Base-by-base conservation (phyloP, 164 flowering plant genomes). In the Liriodendron chinense region DNA sequence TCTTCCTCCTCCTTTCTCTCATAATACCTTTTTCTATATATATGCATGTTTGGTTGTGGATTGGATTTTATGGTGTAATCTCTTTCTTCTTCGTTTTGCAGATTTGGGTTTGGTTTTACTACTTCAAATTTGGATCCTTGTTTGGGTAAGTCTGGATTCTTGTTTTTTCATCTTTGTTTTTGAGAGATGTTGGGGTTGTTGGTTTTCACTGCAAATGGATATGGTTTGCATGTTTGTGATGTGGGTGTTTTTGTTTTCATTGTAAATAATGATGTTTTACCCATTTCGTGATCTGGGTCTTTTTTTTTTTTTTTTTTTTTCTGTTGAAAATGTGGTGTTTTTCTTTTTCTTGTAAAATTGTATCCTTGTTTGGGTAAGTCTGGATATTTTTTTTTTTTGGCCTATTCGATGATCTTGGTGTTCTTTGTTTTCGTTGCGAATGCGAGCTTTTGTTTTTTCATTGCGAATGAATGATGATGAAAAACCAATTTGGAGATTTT, bases 31-130 rank as follows among this genome's bases (percentile, higher is more conserved):
- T 48, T 73, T 69, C 57, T 73, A 56, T 72, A 72, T 76, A 78
- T 71, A 71, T 79, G n/a, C 67, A 24, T 48, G 68, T 24, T 50
- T 34, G 71, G 48, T 47, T 26, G 14, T 47, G 61, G 28, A 26
- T 21, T 57, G 47, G 69, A 56, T 23, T 71, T 1, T 63, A 16
- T 14, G 47, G 47, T 28, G 53, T 73, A 23, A 66, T 23, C 69
- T 66, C 47, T 10, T 28, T 3, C 43, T 13, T 76, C 67, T 75
- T 78, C 75, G 76, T 69, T 77, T 72, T 76, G 81, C 78, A 77
- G 82, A 75, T 75, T 65, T 57, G 69, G 67, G 73, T 72, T 56
- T 57, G 28, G 23, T 62, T 56, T 56, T 26, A 25, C 65, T n/a
- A 20, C 64, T 7, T 71, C 63, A 1, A 57, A 50, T 73, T 56